Conservation (phyloP, 1,284 basidiomycete species). For the Irpex sp. region DNA sequence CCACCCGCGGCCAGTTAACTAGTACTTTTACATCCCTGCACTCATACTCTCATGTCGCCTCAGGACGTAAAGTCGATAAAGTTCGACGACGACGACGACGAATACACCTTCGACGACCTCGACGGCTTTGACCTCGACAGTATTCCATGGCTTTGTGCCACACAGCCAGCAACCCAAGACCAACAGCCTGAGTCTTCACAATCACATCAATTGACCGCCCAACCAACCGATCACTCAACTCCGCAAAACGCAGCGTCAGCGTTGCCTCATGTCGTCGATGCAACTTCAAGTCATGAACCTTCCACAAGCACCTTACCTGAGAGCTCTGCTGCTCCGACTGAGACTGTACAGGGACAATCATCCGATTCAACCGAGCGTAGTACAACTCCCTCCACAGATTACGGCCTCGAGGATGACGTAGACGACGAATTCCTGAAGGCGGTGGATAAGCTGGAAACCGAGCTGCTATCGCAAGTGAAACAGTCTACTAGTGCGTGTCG, state of each 20-base stretch:
- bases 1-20: too few species aligned
- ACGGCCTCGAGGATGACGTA: constrained; percentile 21
- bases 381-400: constrained; percentile 19
- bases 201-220: not conserved
- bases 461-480: not conserved
- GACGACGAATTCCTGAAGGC: constrained; percentile 20
- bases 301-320: too few species aligned
- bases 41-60: not conserved
- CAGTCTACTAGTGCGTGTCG: not conserved
- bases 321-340: too few species aligned
- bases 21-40: not conserved
- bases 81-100: constrained; percentile 1
- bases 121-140: constrained; percentile 16
- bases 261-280: not conserved
- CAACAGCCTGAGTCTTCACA: not conserved
- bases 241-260: not conserved
- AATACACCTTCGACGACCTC: constrained; percentile 16
- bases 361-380: not conserved
- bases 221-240: not conserved
- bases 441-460: constrained; percentile 18
- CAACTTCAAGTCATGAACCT: too few species aligned
- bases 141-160: constrained; percentile 3
- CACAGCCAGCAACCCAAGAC: not conserved
- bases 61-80: not conserved
- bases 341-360: too few species aligned